These are phyloP conservation scores for Neonothopanus nambi DNA, from an alignment of 1,284 basidiomycete genomes.

Conservation along the genomic window DNA sequence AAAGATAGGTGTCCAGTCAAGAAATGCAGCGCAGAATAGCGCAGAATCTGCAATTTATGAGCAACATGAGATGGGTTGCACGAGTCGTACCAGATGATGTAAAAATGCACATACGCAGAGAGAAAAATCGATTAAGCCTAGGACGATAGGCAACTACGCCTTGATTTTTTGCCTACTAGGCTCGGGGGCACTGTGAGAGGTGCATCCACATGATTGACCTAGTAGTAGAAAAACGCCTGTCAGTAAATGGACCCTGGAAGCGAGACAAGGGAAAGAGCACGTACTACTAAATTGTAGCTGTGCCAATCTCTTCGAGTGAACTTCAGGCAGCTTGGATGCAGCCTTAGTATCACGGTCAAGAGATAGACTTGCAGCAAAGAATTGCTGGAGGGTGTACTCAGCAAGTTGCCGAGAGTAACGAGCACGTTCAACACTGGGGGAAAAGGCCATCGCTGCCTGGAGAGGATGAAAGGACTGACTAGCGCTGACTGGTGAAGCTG, in stretches of 20 bases:
- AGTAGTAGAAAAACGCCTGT: too few species aligned
- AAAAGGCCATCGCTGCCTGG: slow-evolving; percentile 24
- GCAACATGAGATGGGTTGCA: too few species aligned
- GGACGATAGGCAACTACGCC: not conserved
- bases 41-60: too few species aligned
- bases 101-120: not conserved
- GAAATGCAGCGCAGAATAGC: too few species aligned
- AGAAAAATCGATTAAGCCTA: not conserved
- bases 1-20: not conserved
- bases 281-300: not conserved
- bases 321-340: slow-evolving; percentile 35
- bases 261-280: not conserved
- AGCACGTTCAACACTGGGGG: slow-evolving; percentile 27
- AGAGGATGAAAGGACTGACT: not conserved
- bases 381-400: slow-evolving; percentile 48
- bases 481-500: too few species aligned
- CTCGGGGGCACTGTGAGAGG: not conserved
- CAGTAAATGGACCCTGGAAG: not conserved
- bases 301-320: slow-evolving; percentile 22
- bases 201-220: too few species aligned
- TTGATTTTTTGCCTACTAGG: not conserved
- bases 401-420: slow-evolving; percentile 48
- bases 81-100: too few species aligned
- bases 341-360: slow-evolving; percentile 34
- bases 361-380: slow-evolving; percentile 35